These are phyloP conservation scores for Stylonectria norvegica DNA, from an alignment of 2,329 filamentous ascomycete species.

Conservation along the genomic window DNA sequence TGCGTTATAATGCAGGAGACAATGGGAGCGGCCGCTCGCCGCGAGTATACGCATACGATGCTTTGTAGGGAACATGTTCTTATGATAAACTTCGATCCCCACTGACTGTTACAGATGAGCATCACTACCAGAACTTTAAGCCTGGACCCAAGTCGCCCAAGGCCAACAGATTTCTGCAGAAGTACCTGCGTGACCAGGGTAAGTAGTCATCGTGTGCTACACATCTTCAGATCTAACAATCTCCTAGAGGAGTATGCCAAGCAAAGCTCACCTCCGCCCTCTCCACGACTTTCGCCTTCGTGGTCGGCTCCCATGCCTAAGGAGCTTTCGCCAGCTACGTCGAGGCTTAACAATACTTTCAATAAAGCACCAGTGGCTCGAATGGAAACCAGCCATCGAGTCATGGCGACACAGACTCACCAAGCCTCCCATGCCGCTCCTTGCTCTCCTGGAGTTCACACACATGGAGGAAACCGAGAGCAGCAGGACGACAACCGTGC, in stretches of 20 bases:
- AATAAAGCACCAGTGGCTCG: no score
- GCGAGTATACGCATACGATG: constrained; percentile 39
- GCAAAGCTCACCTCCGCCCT: constrained; percentile 4
- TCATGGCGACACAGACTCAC: no score
- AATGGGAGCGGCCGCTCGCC: constrained; percentile 35
- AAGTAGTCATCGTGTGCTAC: background rate
- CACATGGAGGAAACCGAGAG: no score
- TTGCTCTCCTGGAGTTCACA: no score
- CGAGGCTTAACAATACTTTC: no score
- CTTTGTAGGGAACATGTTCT: constrained; percentile 28
- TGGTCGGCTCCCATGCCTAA: no score
- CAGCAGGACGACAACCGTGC: no score
- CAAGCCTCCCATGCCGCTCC: no score
- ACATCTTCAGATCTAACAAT: background rate
- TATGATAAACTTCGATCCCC: background rate
- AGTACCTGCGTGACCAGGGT: constrained; percentile 30
- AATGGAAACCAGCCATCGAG: no score
- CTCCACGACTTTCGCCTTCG: no score
- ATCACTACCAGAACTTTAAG: constrained; percentile 44
- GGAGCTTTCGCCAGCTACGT: no score
- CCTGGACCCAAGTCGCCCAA: constrained; percentile 36
- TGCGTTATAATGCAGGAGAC: constrained; percentile 36
- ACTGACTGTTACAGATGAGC: constrained; percentile 35
- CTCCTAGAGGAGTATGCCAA: constrained; percentile 18
- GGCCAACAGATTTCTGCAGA: constrained; percentile 32